Evolutionary conservation across 2,329 filamentous ascomycete species (phyloP).

Genomic region (Pochonia chlamydosporia): DNA sequence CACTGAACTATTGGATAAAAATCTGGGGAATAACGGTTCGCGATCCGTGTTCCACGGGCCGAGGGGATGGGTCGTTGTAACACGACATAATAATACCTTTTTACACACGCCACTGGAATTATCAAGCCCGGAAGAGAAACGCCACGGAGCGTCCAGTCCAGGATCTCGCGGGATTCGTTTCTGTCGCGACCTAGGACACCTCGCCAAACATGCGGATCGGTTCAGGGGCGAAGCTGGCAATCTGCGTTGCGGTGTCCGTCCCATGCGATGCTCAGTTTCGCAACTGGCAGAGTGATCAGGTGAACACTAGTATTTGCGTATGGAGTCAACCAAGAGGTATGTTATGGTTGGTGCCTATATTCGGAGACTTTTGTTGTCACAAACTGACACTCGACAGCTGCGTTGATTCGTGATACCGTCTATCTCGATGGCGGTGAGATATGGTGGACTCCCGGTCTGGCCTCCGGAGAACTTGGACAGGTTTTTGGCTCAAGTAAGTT

Average conservation of each 20-base stretch:
- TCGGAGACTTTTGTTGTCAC: background rate
- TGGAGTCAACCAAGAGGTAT: slow-evolving; percentile 46
- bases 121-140: no score
- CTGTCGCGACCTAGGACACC: background rate
- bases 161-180: no score
- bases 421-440: slow-evolving; percentile 60
- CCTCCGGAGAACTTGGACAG: slow-evolving; percentile 33
- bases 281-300: slow-evolving; percentile 44
- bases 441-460: slow-evolving; percentile 44
- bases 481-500: slow-evolving; percentile 38
- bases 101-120: background rate
- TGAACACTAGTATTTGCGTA: slow-evolving; percentile 53
- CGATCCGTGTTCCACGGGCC: background rate
- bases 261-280: slow-evolving; percentile 31
- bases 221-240: slow-evolving; percentile 9
- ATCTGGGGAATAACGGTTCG: background rate
- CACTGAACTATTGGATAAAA: background rate
- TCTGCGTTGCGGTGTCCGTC: slow-evolving; percentile 12
- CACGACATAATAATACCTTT: background rate
- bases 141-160: no score
- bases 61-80: background rate
- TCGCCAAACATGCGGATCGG: slow-evolving; percentile 14
- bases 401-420: slow-evolving; percentile 53
- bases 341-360: background rate
- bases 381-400: slow-evolving; percentile 32